Conservation (phyloP, 2,329 filamentous ascomycete species). For the Microsporum canis region DNA sequence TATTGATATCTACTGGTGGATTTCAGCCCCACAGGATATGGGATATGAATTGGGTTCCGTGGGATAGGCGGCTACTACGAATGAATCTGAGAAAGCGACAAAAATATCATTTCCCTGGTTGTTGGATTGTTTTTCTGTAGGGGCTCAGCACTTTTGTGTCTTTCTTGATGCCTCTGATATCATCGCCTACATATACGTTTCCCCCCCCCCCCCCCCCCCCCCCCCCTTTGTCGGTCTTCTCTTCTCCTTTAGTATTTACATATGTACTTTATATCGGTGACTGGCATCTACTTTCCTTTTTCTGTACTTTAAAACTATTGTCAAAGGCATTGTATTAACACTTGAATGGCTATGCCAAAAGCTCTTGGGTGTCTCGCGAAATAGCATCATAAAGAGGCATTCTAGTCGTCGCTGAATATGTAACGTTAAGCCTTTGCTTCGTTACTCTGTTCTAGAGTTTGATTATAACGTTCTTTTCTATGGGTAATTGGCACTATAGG, state of each 20-base stretch:
- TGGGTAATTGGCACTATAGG: no score
- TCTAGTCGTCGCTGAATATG: no score
- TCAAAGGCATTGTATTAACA: neutral
- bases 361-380: neutral
- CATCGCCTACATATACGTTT: neutral
- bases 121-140: neutral
- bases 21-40: neutral
- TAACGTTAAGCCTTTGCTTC: no score
- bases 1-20: neutral
- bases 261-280: conserved; percentile 1
- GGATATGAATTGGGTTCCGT: neutral
- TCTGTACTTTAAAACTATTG: neutral
- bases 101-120: neutral
- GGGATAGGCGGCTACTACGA: neutral
- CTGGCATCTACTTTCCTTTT: neutral
- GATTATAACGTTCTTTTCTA: no score
- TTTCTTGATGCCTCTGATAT: neutral
- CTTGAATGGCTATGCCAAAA: neutral
- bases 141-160: neutral
- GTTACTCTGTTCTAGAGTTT: no score
- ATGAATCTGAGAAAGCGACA: neutral
- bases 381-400: neutral
- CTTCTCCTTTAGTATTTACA: neutral
- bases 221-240: neutral
- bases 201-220: neutral